Percentiles rank a stretch among this genome's conserved stretches.
These are phyloP conservation scores for Scedosporium aurantiacum DNA, from an alignment of 2,329 filamentous ascomycete species.

Conservation along the genomic window DNA sequence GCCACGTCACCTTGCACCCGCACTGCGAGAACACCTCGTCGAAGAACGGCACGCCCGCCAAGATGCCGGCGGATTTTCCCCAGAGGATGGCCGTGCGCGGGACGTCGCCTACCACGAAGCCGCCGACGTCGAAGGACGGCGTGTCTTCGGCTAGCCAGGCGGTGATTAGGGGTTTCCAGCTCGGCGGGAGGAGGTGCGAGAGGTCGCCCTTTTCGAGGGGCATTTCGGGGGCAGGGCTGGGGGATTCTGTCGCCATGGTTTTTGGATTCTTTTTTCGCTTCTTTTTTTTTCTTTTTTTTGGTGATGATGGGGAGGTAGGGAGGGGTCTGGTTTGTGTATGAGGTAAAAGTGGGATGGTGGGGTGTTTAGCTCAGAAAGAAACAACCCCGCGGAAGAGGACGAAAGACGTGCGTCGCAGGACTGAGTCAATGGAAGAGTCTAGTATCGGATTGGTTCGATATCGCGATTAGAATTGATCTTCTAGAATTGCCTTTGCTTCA, in stretches of 20 bases:
- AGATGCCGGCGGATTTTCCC: conserved; percentile 62
- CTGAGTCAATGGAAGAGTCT: not conserved
- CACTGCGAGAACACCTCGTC: conserved; percentile 85
- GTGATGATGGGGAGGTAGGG: not conserved
- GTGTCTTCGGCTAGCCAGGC: conserved; percentile 93
- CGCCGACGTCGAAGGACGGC: conserved; percentile 91
- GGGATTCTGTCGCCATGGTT: conserved; percentile 7
- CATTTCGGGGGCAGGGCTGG: conserved; percentile 8
- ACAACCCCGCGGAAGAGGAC: not conserved
- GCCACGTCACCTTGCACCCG: conserved; percentile 87
- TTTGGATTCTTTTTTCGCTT: not conserved
- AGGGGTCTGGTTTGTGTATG: not conserved
- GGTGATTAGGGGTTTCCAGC: conserved; percentile 71
- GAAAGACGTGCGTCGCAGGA: not conserved
- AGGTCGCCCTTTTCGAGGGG: conserved; percentile 28
- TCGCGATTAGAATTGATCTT: too few species aligned
- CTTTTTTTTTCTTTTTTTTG: not conserved
- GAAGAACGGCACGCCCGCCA: conserved; percentile 92
- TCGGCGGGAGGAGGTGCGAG: conserved; percentile 67
- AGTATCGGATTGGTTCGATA: not conserved
- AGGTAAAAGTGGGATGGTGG: not conserved
- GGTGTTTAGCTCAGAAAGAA: not conserved
- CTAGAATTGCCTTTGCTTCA: not conserved
- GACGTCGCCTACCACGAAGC: conserved; percentile 80
- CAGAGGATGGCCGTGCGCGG: conserved; percentile 54